A percentile compares a stretch with the other conserved stretches of the same genome.
Evolutionary conservation across 352 stramenopile genomes (phyloP).

Genomic region (Labyrinthula sp.): DNA sequence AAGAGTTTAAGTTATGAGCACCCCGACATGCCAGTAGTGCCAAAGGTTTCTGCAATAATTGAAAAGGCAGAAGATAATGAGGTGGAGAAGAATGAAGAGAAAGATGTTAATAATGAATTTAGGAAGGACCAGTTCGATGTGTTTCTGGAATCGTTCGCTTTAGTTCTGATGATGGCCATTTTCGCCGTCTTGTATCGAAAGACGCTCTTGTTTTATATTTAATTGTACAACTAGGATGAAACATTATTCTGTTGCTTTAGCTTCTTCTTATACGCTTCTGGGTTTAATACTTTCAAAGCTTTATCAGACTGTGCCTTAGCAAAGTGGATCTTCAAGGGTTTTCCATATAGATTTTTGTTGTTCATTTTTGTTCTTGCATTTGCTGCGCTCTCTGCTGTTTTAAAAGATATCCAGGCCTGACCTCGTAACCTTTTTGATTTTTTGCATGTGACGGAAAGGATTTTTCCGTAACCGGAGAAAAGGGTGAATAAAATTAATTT

Average conservation of each 20-base stretch:
- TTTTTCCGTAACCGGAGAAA: slow-evolving; percentile 58
- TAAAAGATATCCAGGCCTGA: slow-evolving; percentile 62
- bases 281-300: no score
- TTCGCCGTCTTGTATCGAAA: slow-evolving; percentile 26
- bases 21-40: slow-evolving; percentile 11
- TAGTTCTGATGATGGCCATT: slow-evolving; percentile 16
- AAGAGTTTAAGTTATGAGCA: slow-evolving; percentile 18
- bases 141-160: slow-evolving; percentile 2
- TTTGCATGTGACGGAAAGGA: slow-evolving; percentile 57
- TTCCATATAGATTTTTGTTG: slow-evolving; percentile 50
- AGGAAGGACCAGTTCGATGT: background rate
- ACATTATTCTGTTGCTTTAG: no score
- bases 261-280: no score
- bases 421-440: slow-evolving; percentile 48
- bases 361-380: slow-evolving; percentile 51
- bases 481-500: slow-evolving; percentile 52
- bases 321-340: slow-evolving; percentile 47
- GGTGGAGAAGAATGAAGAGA: background rate
- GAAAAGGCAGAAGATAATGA: background rate
- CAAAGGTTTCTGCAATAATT: background rate
- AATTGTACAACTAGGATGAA: no score
- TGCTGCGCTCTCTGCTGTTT: slow-evolving; percentile 52
- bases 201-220: no score
- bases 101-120: slow-evolving; percentile 1
- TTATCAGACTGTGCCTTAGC: slow-evolving; percentile 27